These are phyloP conservation scores for Trichophyton schoenleinii DNA, from an alignment of 2,329 filamentous ascomycete genomes.

Conservation along the genomic window DNA sequence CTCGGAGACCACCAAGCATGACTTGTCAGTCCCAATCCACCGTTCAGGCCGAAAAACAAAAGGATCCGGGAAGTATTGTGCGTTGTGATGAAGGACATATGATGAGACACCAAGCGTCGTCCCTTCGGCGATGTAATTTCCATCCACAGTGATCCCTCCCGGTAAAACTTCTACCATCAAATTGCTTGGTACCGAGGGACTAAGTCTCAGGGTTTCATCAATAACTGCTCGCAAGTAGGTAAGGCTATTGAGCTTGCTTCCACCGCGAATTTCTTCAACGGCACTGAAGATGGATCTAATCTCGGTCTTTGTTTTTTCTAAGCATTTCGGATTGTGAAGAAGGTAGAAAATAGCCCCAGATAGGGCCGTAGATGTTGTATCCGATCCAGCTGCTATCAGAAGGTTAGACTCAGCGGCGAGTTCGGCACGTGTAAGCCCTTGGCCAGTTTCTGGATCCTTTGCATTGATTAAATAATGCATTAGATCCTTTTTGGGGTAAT, in stretches of 20 bases:
- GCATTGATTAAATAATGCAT: constrained; percentile 37
- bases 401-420: constrained; percentile 38
- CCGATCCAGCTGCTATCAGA: constrained; percentile 37
- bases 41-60: constrained; percentile 23
- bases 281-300: constrained; percentile 24
- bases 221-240: constrained; percentile 33
- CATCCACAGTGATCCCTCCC: constrained; percentile 21
- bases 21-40: constrained; percentile 19
- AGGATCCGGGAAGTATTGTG: constrained; percentile 21
- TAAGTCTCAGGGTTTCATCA: constrained; percentile 24
- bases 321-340: constrained; percentile 19
- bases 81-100: constrained; percentile 24
- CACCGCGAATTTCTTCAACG: constrained; percentile 24
- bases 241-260: constrained; percentile 22
- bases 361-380: constrained; percentile 30
- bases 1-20: neutral
- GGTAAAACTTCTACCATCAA: constrained; percentile 19
- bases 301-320: constrained; percentile 21
- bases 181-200: constrained; percentile 17
- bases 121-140: constrained; percentile 20
- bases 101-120: constrained; percentile 19
- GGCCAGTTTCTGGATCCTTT: constrained; percentile 34
- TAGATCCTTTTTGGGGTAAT: constrained; percentile 32
- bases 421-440: constrained; percentile 33
- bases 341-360: constrained; percentile 31